phyloP scores from a whole-genome alignment of 805 yeast genomes.

The Cyberlindnera veronae region DNA sequence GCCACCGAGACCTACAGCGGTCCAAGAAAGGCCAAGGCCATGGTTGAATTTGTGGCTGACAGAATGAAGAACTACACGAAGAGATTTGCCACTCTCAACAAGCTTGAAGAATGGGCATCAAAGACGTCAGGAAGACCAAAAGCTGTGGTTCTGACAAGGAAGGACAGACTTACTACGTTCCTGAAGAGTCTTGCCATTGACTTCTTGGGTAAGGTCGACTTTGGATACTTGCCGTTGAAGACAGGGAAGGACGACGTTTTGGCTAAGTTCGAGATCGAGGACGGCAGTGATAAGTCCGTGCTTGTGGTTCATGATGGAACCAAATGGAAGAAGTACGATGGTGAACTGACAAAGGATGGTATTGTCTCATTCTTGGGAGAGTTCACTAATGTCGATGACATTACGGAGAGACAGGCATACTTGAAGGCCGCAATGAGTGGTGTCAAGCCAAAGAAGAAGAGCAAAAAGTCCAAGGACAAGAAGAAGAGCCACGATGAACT shows the following conservation, averaged over 20 bases:
- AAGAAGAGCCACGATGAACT: conserved; percentile 17
- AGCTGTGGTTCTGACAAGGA: conserved; percentile 51
- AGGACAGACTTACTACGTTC: conserved; percentile 47
- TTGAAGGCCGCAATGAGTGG: conserved; percentile 24
- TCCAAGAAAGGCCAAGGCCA: conserved; percentile 51
- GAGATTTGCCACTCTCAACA: conserved; percentile 38
- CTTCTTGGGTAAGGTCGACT: conserved; percentile 47
- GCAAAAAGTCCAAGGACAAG: conserved; percentile 3
- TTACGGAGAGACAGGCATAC: conserved; percentile 10
- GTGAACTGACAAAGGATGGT: conserved; percentile 30
- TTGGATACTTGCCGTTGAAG: conserved; percentile 39
- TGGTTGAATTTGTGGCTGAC: conserved; percentile 51
- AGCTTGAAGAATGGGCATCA: conserved; percentile 29
- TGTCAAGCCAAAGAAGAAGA: conserved; percentile 21
- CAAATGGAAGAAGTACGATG: conserved; percentile 26
- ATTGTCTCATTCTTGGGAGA: conserved; percentile 31
- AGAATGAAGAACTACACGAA: conserved; percentile 66
- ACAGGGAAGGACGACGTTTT: conserved; percentile 22
- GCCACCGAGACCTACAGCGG: conserved; percentile 59
- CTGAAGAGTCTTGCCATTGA: conserved; percentile 70
- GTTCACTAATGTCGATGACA: conserved; percentile 25
- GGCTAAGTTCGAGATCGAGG: conserved; percentile 17
- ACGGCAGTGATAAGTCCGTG: conserved; percentile 12
- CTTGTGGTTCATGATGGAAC: conserved; percentile 12
- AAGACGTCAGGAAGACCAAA: conserved; percentile 29